Evolutionary conservation across 176 grass and related monocot species (phyloP).

Genomic region (Avena atlantica): DNA sequence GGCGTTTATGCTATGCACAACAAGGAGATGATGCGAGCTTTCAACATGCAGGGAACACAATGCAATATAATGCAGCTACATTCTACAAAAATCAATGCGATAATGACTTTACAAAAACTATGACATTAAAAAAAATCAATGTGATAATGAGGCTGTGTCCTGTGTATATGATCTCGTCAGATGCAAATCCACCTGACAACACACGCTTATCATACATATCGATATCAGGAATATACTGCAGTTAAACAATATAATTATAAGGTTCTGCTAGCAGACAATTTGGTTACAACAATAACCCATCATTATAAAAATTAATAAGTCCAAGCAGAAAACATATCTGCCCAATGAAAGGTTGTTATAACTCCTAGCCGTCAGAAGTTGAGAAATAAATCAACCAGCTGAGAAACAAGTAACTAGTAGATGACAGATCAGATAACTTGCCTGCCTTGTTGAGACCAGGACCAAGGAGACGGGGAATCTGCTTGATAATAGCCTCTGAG

Average conservation of each 20-base stretch:
- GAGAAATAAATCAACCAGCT: not conserved
- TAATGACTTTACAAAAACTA: too few relatives aligned
- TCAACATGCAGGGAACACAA: not conserved
- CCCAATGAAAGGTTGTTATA: not conserved
- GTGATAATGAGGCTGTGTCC: not conserved
- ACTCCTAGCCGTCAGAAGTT: not conserved
- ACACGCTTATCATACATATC: not conserved
- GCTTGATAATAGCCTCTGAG: slow-evolving; percentile 83
- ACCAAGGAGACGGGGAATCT: slow-evolving; percentile 88
- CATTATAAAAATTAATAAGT: not conserved
- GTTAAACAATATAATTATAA: not conserved
- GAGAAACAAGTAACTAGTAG: not conserved
- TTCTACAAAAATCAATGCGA: not conserved
- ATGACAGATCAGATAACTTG: slow-evolving; percentile 33
- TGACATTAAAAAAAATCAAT: not conserved
- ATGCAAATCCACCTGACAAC: not conserved
- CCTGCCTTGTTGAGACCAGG: slow-evolving; percentile 91
- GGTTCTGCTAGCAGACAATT: not conserved
- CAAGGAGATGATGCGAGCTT: not conserved
- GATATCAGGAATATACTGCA: not conserved
- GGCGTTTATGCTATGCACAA: not conserved
- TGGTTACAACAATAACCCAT: not conserved
- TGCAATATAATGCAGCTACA: not conserved
- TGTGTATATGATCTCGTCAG: not conserved
- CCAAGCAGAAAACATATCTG: not conserved